Evolutionary conservation across 441 rosid genomes (phyloP), one percentile per base, ranked within the genome.

Genomic region (Kokia cookei): DNA sequence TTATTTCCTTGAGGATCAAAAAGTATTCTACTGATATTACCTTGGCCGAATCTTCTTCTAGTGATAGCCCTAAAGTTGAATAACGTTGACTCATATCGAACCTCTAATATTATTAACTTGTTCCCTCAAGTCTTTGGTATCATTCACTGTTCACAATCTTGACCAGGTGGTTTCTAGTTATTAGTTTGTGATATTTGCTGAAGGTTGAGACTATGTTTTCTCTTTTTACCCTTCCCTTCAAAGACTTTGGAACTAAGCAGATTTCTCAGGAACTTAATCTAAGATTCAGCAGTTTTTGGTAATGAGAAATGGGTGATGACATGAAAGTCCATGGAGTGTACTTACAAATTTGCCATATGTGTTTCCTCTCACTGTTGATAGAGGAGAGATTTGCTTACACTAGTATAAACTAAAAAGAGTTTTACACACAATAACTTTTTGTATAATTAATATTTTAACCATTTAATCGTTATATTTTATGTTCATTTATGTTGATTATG

Each of bases 1-100:
- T 93, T 22, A 90, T 94, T 80, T 86, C 99, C 19, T 55, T 85
- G 71, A 89, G 89, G 84, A 81, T 94, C 66, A 93, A 81, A 84
- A 89, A 86, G 79, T 93, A 93, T 84, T 85, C 94, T 0, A 72
- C 67, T 73, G 88, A 85, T 65, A 80, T 91, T 45, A 76, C 81
- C 37, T 69, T 75, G n/a, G 76, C 73, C 2, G 85, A 82, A 54
- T 76, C 82, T 10, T 80, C 89, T 43, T 40, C 88, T 1, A 55
- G 66, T 64, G 51, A 76, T 71, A 64, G 26, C 1, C 67, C 60
- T 74, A 58, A 72, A 59, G 72, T 76, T 65, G 14, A 63, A 70
- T 67, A 47, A 59, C 43, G 72, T 66, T 60, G 81, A 77, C 75
- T 83, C 87, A 42, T 77, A 87, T 43, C 69, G 77, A 9, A 57